Percentiles rank a stretch among this genome's conserved stretches.
Evolutionary conservation across 768 basidiomycete genomes (phyloP).

Genomic region (Pseudohyphozyma bogoriensis): DNA sequence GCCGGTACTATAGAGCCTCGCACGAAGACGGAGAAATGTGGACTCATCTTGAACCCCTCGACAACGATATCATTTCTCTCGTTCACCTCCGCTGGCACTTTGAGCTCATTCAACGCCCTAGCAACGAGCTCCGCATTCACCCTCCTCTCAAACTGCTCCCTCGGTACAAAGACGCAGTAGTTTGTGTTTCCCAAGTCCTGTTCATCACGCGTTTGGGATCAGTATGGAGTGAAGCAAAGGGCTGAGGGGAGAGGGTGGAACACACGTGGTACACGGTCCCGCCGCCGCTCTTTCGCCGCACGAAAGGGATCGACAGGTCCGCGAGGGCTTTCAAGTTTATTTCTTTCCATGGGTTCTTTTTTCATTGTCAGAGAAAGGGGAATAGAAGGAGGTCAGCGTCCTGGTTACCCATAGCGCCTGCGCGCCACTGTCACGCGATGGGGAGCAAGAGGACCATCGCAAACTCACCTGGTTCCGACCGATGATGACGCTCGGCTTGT

Average conservation of each 20-base stretch:
- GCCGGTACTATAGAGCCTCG: no score
- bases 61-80: conserved; percentile 87
- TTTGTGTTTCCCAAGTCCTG: conserved; percentile 97
- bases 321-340: conserved; percentile 60
- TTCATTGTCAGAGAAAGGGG: not conserved
- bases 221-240: not conserved
- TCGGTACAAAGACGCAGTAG: conserved; percentile 83
- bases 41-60: conserved; percentile 71
- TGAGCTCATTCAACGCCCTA: conserved; percentile 64
- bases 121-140: conserved; percentile 67
- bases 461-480: conserved; percentile 62
- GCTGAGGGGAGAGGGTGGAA: conserved; percentile 12
- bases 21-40: conserved; percentile 15
- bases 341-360: conserved; percentile 92
- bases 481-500: conserved; percentile 79
- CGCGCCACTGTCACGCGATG: no score
- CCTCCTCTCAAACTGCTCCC: conserved; percentile 65
- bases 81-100: conserved; percentile 63
- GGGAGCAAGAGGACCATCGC: not conserved
- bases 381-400: not conserved
- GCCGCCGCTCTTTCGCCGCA: conserved; percentile 80
- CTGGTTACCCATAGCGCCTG: no score
- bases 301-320: conserved; percentile 54
- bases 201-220: not conserved
- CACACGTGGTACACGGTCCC: conserved; percentile 93